Conservation (phyloP, 495 filamentous ascomycete genomes). For the Clavariopsis aquatica region DNA sequence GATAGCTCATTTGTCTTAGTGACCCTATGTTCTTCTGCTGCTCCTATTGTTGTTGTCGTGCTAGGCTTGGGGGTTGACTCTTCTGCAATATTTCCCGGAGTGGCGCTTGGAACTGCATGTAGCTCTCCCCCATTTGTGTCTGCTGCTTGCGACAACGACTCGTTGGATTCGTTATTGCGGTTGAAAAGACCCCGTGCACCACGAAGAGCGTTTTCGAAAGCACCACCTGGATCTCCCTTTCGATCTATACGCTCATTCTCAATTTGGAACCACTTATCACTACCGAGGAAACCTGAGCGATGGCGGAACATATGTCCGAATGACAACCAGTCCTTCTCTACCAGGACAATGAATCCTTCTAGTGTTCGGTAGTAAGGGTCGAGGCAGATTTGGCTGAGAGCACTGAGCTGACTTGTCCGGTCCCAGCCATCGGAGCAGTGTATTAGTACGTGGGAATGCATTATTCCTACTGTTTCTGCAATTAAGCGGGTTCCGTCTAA, state of each 20-base stretch:
- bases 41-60: slow-evolving; percentile 39
- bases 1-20: slow-evolving; percentile 81
- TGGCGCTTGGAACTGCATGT: slow-evolving; percentile 42
- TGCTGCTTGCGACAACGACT: slow-evolving; percentile 59
- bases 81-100: neutral
- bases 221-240: slow-evolving; percentile 60
- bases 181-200: slow-evolving; percentile 91
- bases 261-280: slow-evolving; percentile 92
- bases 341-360: slow-evolving; percentile 90
- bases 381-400: slow-evolving; percentile 88
- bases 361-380: slow-evolving; percentile 96
- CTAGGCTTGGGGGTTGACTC: slow-evolving; percentile 15
- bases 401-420: slow-evolving; percentile 91
- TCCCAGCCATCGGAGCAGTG: slow-evolving; percentile 99
- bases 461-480: slow-evolving; percentile 82
- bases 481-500: slow-evolving; percentile 84
- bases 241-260: slow-evolving; percentile 69
- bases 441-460: slow-evolving; percentile 91
- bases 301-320: slow-evolving; percentile 98
- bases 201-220: slow-evolving; percentile 80
- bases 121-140: slow-evolving; percentile 56
- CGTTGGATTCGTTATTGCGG: slow-evolving; percentile 67
- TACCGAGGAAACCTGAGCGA: slow-evolving; percentile 78
- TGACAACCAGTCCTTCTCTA: slow-evolving; percentile 98
- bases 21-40: slow-evolving; percentile 52